phyloP scores from a whole-genome alignment of 768 basidiomycete species.

The Cystobasidium tubakii region DNA sequence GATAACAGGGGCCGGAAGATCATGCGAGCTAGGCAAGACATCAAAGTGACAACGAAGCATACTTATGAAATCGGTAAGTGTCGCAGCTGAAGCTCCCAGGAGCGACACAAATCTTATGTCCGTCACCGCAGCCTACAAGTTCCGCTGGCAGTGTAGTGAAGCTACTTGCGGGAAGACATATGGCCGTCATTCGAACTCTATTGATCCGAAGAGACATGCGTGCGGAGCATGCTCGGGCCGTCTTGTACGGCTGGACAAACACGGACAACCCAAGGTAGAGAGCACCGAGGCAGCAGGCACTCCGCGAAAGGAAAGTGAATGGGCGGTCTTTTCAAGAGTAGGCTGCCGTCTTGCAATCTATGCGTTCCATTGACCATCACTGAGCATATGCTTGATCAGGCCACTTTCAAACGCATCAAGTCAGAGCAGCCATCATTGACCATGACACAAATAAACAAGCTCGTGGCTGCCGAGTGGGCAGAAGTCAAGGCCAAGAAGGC shows the following conservation, averaged over 20 bases:
- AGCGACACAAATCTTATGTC: too few species aligned
- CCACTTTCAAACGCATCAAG: conserved; percentile 30
- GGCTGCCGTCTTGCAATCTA: too few species aligned
- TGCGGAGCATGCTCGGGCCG: conserved; percentile 49
- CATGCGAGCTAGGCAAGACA: conserved; percentile 44
- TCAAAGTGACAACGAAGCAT: conserved; percentile 50
- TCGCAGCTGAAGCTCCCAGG: conserved; percentile 42
- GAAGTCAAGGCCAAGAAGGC: neutral
- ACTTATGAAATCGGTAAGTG: conserved; percentile 52
- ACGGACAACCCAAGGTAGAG: conserved; percentile 1
- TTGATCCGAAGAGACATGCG: conserved; percentile 47
- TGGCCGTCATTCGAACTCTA: conserved; percentile 46
- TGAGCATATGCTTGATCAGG: neutral
- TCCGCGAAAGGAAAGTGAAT: conserved; percentile 22
- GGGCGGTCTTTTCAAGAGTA: conserved; percentile 23
- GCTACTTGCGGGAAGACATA: conserved; percentile 6
- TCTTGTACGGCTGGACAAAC: neutral
- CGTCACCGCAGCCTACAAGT: conserved; percentile 49
- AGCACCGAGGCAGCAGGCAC: neutral
- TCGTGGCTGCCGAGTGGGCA: conserved; percentile 29
- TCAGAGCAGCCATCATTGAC: neutral
- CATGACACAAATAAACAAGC: conserved; percentile 34
- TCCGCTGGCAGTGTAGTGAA: conserved; percentile 39
- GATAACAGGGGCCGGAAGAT: conserved; percentile 36
- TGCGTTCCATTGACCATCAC: too few species aligned